phyloP scores from a whole-genome alignment of 78 protist species.

The Anaeramoeba flamelloides region DNA sequence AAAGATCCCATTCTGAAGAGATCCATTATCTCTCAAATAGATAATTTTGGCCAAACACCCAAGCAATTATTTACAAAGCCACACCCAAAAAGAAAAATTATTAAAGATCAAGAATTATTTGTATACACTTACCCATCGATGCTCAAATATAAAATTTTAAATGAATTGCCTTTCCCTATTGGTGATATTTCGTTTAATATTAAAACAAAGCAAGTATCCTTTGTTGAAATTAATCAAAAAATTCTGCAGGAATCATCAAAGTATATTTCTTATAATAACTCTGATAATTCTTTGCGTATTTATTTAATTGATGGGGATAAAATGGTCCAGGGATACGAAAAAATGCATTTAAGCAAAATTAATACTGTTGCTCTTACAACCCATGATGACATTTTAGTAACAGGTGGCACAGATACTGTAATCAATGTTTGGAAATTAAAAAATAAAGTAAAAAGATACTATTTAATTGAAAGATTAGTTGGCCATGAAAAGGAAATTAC shows the following conservation, averaged over 20 bases:
- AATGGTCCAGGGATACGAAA: background rate
- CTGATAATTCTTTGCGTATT: background rate
- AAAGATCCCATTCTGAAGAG: background rate
- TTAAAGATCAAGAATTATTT: background rate
- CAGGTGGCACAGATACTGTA: background rate
- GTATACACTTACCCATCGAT: background rate
- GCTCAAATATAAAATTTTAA: background rate
- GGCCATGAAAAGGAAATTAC: constrained; percentile 41
- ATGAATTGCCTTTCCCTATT: background rate
- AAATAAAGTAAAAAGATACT: too few relatives aligned
- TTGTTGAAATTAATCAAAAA: background rate
- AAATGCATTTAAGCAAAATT: background rate
- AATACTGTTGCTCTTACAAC: background rate
- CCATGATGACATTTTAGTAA: background rate
- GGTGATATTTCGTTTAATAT: background rate
- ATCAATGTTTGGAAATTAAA: background rate
- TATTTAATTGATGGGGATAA: background rate
- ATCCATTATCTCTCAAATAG: background rate
- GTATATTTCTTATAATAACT: background rate
- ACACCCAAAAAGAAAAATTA: background rate
- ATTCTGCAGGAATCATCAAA: background rate
- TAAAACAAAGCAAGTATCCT: background rate
- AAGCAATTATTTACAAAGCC: background rate
- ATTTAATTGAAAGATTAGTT: constrained; percentile 12
- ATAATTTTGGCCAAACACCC: background rate